Conservation (phyloP, 768 basidiomycete genomes). For the Russula foetens region DNA sequence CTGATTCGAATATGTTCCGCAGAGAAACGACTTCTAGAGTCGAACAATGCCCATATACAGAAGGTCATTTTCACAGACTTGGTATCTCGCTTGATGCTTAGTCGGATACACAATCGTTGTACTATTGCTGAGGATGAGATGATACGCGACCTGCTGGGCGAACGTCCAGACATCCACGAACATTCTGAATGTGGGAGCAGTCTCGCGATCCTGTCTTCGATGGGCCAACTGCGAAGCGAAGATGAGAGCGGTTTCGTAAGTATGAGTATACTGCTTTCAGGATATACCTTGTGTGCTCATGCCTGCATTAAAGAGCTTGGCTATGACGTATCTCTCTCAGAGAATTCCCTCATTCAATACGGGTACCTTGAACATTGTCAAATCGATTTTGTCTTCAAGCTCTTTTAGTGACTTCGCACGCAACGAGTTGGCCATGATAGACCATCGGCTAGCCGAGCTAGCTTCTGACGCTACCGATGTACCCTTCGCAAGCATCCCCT, state of each 20-base stretch:
- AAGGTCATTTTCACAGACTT: slow-evolving; percentile 7
- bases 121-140: slow-evolving; percentile 3
- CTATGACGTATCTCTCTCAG: slow-evolving; percentile 26
- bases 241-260: slow-evolving; percentile 15
- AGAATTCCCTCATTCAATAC: slow-evolving; percentile 27
- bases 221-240: neutral
- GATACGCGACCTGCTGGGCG: slow-evolving; percentile 1
- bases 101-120: slow-evolving; percentile 5
- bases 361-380: slow-evolving; percentile 22
- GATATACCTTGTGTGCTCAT: neutral
- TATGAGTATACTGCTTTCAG: neutral
- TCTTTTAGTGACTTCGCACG: neutral
- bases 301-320: slow-evolving; percentile 20
- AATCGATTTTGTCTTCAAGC: neutral
- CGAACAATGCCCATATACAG: neutral
- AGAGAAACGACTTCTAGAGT: slow-evolving; percentile 13
- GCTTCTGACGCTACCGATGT: neutral
- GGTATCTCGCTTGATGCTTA: slow-evolving; percentile 13
- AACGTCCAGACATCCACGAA: neutral
- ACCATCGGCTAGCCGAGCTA: slow-evolving; percentile 7
- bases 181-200: slow-evolving; percentile 3
- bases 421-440: slow-evolving; percentile 3
- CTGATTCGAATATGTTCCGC: slow-evolving; percentile 33
- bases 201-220: slow-evolving; percentile 10
- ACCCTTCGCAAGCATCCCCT: neutral